Conservation (phyloP, 176 grass and related monocot genomes). For the Oryza nivara region DNA sequence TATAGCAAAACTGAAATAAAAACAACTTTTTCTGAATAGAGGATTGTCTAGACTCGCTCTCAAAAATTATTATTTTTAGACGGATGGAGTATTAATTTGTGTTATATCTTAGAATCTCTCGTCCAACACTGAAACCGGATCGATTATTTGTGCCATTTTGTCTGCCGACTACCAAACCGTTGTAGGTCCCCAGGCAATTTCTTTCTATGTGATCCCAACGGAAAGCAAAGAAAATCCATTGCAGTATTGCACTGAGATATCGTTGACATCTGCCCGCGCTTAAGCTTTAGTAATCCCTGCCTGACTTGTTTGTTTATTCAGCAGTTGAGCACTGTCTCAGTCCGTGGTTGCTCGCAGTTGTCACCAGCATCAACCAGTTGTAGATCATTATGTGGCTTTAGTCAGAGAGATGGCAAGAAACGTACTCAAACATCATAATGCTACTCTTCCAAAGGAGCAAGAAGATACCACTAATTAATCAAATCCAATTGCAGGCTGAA, state of each 20-base stretch:
- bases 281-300: background rate
- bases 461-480: no score
- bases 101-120: no score
- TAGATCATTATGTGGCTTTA: background rate
- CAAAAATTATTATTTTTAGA: no score
- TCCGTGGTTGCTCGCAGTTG: conserved; percentile 3
- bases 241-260: background rate
- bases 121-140: no score
- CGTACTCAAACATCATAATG: background rate
- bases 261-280: background rate
- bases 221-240: background rate
- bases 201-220: no score
- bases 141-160: no score
- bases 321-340: background rate
- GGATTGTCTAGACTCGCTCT: no score
- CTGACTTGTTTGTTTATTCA: conserved; percentile 12
- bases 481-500: background rate
- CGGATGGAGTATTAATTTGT: no score
- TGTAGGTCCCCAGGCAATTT: no score
- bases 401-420: background rate
- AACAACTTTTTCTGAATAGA: no score
- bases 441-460: background rate
- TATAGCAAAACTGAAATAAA: no score
- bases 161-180: no score
- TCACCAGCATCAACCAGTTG: background rate